Conservation (phyloP, 805 yeast genomes). For the Soucietia sequanensis region DNA sequence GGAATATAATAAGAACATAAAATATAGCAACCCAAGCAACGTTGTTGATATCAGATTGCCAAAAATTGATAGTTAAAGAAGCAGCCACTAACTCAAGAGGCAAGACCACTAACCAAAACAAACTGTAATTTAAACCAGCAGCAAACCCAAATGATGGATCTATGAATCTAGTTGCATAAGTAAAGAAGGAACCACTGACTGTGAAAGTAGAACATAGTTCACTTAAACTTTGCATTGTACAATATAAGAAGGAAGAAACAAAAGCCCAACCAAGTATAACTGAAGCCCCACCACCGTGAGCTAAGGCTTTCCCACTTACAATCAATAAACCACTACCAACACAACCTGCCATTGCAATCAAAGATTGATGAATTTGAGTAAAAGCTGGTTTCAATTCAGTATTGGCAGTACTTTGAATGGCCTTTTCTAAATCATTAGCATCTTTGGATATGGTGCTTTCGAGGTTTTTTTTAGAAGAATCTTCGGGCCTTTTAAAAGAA, state of each 20-base stretch:
- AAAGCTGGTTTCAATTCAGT: slow-evolving; percentile 14
- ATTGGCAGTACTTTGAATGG: slow-evolving; percentile 7
- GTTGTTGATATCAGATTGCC: slow-evolving; percentile 37
- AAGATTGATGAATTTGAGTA: slow-evolving; percentile 9
- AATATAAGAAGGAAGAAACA: slow-evolving; percentile 38
- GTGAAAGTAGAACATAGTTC: slow-evolving; percentile 40
- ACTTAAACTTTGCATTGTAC: slow-evolving; percentile 43
- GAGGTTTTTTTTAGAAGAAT: neutral
- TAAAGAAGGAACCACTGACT: slow-evolving; percentile 41
- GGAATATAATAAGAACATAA: slow-evolving; percentile 32
- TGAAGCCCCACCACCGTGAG: slow-evolving; percentile 33
- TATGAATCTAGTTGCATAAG: slow-evolving; percentile 39
- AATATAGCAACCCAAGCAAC: slow-evolving; percentile 43
- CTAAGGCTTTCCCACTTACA: slow-evolving; percentile 37
- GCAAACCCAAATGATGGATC: slow-evolving; percentile 47
- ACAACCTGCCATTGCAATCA: slow-evolving; percentile 44
- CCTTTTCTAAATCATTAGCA: slow-evolving; percentile 8
- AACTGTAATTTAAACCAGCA: slow-evolving; percentile 44
- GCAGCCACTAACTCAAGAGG: slow-evolving; percentile 44
- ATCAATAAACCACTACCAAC: slow-evolving; percentile 43
- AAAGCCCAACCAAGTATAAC: slow-evolving; percentile 40
- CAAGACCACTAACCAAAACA: slow-evolving; percentile 43
- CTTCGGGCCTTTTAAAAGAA: slow-evolving; percentile 29
- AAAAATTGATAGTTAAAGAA: slow-evolving; percentile 39
- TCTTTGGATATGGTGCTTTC: slow-evolving; percentile 6